Base-by-base conservation (phyloP, 2,329 filamentous ascomycete genomes). In the Triangularia setosa region DNA sequence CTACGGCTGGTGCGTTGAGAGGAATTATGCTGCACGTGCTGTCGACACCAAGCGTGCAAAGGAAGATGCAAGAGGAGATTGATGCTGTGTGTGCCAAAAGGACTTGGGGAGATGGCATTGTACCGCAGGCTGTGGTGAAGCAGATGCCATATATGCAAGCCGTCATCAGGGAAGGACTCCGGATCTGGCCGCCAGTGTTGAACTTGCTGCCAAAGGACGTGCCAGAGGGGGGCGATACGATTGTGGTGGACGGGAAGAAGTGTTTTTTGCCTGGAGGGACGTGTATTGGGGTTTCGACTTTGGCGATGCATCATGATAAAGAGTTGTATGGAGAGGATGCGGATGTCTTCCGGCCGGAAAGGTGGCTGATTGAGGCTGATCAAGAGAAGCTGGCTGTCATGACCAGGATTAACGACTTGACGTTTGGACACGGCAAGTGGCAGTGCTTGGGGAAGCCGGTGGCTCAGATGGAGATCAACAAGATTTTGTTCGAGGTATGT, bases 381-480 rank as follows among this genome's bases (percentile, higher is more conserved):
- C 23, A 48, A 23, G 40, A 16, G 12, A 60, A 60, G 40, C 23
- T 60, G 40, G 58, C 40, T 1, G 16, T 44, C 11, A 65, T 71
- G 63, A 80, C 79, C 12, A 60, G 27, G 40, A 27, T 60, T 27
- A 60, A 60, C 9, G 40, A 60, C 35, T 30, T 60, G 58, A 60
- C 24, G 7, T 60, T 60, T 33, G 58, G 58, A 23, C 40, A 60
- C 23, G 58, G 58, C 6, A 60, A 60, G 25, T 60, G 58, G 58
- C 35, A 60, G 40, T 60, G 58, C 62, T 65, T 80, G n/a, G 79
- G 79, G 0, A 77, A 75, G 69, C 71, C 73, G 27, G 76, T 80
- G 52, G 78, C 78, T 3, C 67, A 75, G 65, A 76, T 80, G 68
- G 78, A 80, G 71, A 64, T 80, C 58, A 75, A 78, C 64, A 81